phyloP scores from a whole-genome alignment of 129 eudicot genomes.

The Artemisia argyi region DNA sequence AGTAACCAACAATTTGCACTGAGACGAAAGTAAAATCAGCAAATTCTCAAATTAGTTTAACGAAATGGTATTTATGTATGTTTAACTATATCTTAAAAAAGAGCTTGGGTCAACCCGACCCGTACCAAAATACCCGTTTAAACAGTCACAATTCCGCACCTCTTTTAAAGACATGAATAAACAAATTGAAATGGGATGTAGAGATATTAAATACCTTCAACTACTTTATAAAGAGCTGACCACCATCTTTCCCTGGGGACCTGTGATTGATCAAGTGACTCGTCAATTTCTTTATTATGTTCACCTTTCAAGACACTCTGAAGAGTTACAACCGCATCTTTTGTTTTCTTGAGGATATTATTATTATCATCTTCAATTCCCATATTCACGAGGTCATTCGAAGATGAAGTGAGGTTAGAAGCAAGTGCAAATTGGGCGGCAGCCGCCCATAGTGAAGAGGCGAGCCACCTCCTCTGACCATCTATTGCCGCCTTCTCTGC shows the following conservation, averaged over 20 bases:
- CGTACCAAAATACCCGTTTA: neutral
- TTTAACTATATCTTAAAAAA: too few relatives aligned
- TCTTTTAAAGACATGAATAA: neutral
- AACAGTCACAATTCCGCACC: neutral
- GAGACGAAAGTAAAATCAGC: too few relatives aligned
- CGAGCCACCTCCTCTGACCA: slow-evolving; percentile 65
- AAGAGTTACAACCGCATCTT: slow-evolving; percentile 78
- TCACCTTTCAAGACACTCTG: slow-evolving; percentile 82
- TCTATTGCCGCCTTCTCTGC: slow-evolving; percentile 43
- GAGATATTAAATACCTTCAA: slow-evolving; percentile 58
- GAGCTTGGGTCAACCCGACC: neutral
- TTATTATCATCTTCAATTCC: slow-evolving; percentile 43
- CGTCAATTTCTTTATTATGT: slow-evolving; percentile 63
- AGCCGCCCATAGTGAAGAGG: slow-evolving; percentile 80
- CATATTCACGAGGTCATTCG: slow-evolving; percentile 56
- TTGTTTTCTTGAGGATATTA: slow-evolving; percentile 63
- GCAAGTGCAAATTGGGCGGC: slow-evolving; percentile 85
- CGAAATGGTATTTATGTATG: too few relatives aligned
- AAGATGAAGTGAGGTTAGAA: slow-evolving; percentile 60
- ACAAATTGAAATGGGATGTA: neutral
- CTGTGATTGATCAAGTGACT: slow-evolving; percentile 53
- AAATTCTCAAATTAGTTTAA: too few relatives aligned
- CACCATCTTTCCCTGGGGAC: slow-evolving; percentile 86
- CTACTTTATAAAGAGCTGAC: slow-evolving; percentile 78
- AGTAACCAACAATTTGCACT: too few relatives aligned